Conservation (phyloP, 2,329 filamentous ascomycete species). For the Dothideomycetes sp. region DNA sequence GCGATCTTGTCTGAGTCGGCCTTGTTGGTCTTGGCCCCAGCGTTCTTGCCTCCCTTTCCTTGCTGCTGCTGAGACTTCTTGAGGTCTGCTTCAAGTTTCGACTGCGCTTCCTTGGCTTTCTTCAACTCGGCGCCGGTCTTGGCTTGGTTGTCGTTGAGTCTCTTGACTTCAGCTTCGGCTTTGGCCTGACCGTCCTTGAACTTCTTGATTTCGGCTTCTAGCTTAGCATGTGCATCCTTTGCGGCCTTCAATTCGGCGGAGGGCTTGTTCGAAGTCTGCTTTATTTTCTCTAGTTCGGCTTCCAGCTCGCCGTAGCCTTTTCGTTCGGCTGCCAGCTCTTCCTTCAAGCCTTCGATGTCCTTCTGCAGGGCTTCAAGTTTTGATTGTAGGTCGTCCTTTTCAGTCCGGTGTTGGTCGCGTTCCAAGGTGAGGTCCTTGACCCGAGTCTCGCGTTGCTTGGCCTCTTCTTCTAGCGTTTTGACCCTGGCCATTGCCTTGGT, state of each 20-base stretch:
- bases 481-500: conserved; percentile 11
- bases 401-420: conserved; percentile 15
- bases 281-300: conserved; percentile 8
- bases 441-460: conserved; percentile 4
- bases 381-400: conserved; percentile 13
- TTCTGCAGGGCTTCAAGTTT: conserved; percentile 33
- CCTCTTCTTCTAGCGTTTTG: conserved; percentile 13
- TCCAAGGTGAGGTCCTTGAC: conserved; percentile 12
- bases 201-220: conserved; percentile 11
- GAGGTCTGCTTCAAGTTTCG: conserved; percentile 6
- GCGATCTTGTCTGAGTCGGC: conserved; percentile 1
- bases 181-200: conserved; percentile 1
- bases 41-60: conserved; percentile 3
- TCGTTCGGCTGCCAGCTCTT: conserved; percentile 11
- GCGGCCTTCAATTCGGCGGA: conserved; percentile 4
- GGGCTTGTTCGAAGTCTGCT: conserved; percentile 6
- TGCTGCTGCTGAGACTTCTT: conserved; percentile 7
- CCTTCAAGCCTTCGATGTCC: conserved; percentile 14
- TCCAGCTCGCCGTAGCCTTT: conserved; percentile 12
- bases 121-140: conserved; percentile 1
- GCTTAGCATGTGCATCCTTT: conserved; percentile 3
- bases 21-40: no score
- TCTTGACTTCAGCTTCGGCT: background rate
- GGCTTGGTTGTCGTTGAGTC: conserved; percentile 6
- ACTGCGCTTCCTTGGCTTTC: background rate